Evolutionary conservation across 352 stramenopile genomes (phyloP), one percentile per base, ranked within the genome.

Genomic region (Thraustochytrium striatum): DNA sequence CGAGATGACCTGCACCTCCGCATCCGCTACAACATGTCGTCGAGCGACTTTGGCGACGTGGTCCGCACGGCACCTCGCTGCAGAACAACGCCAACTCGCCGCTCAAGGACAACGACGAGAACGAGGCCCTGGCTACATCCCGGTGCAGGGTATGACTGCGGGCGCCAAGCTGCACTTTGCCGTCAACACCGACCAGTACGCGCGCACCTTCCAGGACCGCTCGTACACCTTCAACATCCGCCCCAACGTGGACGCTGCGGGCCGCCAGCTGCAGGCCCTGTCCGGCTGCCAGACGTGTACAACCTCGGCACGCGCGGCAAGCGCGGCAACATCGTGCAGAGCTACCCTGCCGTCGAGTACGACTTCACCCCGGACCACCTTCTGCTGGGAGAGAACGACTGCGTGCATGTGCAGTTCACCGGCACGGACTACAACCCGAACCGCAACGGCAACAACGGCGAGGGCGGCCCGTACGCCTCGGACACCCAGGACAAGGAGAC

Each of bases 181-280:
- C 7, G 72, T 82, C 16, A 86, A 86, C 72, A 86, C 83, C 38
- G 85, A 86, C 69, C 83, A 86, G 81, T 86, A 86, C 78, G 61
- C 30, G 38, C 69, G 83, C 16, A 86, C 83, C 57, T 86, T 86
- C 57, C 81, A 44, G 16, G 19, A 36, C 11, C 59, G 61, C 35
- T 70, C 61, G 8, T 57, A 61, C 61, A 33, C 43, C 16, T 70
- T 70, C 39, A 21, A 57, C 16, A 57, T 33, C 61, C 61, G 13
- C 25, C 11, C 32, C 16, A 69, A 50, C n/a, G 16, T 11, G 13
- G 41, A 30, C 57, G 57, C 47, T 21, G 9, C 33, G 3, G 79
- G 68, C 55, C 53, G 85, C 39, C n/a, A n/a, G n/a, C n/a, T n/a
- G n/a, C n/a, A n/a, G n/a, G n/a, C n/a, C 19, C 19, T 57, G 25